Evolutionary conservation across 768 basidiomycete species (phyloP).

Genomic region (Russula ochroleuca): DNA sequence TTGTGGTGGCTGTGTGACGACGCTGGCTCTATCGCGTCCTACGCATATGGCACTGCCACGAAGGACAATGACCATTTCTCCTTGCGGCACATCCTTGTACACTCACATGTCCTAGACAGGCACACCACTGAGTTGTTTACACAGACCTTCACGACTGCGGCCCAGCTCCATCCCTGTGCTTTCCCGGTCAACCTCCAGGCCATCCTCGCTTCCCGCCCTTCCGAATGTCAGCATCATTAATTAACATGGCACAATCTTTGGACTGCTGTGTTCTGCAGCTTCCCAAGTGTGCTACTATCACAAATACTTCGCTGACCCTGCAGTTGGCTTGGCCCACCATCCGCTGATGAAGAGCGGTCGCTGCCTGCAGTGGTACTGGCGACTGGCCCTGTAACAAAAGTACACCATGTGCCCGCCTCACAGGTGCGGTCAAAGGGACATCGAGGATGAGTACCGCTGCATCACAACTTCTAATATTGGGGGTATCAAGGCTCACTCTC

Average conservation of each 20-base stretch:
- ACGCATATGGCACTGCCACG: slow-evolving; percentile 71
- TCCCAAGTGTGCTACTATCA: slow-evolving; percentile 57
- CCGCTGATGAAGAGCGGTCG: slow-evolving; percentile 41
- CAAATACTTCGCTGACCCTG: slow-evolving; percentile 72
- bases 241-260: slow-evolving; percentile 69
- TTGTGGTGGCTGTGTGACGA: slow-evolving; percentile 65
- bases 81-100: too few species aligned
- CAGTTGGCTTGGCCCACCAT: slow-evolving; percentile 55
- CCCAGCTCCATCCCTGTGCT: slow-evolving; percentile 43
- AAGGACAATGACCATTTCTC: slow-evolving; percentile 67
- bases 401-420: too few species aligned
- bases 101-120: slow-evolving; percentile 68
- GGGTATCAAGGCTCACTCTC: too few species aligned
- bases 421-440: too few species aligned
- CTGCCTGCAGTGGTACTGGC: too few species aligned
- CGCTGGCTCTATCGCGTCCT: slow-evolving; percentile 93
- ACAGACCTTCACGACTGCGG: slow-evolving; percentile 48
- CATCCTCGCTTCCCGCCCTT: slow-evolving; percentile 60
- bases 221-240: slow-evolving; percentile 53
- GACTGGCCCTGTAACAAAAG: too few species aligned
- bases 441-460: too few species aligned
- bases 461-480: too few species aligned
- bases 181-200: slow-evolving; percentile 52
- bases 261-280: slow-evolving; percentile 61
- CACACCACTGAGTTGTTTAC: slow-evolving; percentile 56